Conservation (phyloP, 805 yeast species). For the Debaryomyces tyrocola region DNA sequence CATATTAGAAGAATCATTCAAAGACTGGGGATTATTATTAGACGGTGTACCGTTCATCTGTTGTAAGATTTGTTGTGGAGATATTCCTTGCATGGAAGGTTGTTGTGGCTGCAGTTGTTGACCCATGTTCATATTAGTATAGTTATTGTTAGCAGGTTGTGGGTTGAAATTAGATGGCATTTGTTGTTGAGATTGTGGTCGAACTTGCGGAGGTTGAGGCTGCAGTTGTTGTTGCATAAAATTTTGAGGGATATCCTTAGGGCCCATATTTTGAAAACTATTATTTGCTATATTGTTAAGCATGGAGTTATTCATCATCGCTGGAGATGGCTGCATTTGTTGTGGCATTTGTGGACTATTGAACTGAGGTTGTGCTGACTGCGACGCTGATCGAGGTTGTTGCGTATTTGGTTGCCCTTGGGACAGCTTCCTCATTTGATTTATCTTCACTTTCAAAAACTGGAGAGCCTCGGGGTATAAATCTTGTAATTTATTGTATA, state of each 20-base stretch:
- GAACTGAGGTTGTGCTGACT: constrained; percentile 6
- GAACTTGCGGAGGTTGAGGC: constrained; percentile 8
- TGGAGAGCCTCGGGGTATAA: constrained; percentile 57
- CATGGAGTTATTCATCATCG: constrained; percentile 1
- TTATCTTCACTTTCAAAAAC: constrained; percentile 38
- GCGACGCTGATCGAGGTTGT: constrained; percentile 6
- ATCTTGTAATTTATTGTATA: constrained; percentile 48
- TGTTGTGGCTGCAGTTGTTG: constrained; percentile 7
- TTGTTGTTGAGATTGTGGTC: constrained; percentile 4
- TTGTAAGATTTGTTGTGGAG: constrained; percentile 41
- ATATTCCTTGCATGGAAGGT: constrained; percentile 18
- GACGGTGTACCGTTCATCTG: constrained; percentile 19
- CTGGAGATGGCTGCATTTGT: constrained; percentile 3
- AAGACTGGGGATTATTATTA: constrained; percentile 1
- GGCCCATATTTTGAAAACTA: constrained; percentile 4
- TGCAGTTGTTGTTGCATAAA: constrained; percentile 10
- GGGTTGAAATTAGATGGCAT: constrained; percentile 2
- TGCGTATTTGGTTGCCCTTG: constrained; percentile 5
- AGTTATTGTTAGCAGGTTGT: constrained; percentile 3
- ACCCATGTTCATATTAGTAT: constrained; percentile 7
- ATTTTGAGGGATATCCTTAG: constrained; percentile 4
- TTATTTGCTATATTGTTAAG: constrained; percentile 3
- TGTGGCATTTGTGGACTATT: constrained; percentile 9
- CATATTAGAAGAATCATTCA: constrained; percentile 13
- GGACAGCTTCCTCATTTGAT: constrained; percentile 32